phyloP scores from a whole-genome alignment of 2,329 filamentous ascomycete genomes.

The Colletotrichum caudatum region DNA sequence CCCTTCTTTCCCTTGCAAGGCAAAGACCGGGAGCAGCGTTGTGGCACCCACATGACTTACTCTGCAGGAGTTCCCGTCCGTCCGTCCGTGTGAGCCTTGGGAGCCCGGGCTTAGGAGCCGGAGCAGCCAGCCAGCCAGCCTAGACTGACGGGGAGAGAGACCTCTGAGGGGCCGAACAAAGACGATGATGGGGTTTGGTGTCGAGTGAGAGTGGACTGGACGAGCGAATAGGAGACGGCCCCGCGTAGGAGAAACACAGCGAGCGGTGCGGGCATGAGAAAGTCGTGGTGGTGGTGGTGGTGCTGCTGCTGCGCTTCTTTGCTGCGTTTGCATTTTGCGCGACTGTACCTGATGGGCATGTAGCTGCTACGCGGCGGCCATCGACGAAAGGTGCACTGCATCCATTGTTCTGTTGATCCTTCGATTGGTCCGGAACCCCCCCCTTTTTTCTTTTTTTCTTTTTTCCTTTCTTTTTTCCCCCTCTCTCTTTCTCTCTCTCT shows the following conservation, averaged over 20 bases:
- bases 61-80: background rate
- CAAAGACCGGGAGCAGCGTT: slow-evolving; percentile 12
- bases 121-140: background rate
- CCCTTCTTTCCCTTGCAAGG: slow-evolving; percentile 14
- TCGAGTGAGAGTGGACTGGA: background rate
- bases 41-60: background rate
- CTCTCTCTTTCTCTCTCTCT: too few species aligned
- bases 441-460: background rate
- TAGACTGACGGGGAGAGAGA: background rate
- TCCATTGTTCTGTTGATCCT: slow-evolving; percentile 30
- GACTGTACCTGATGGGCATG: slow-evolving; percentile 29
- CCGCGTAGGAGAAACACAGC: background rate
- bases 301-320: background rate
- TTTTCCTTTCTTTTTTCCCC: background rate
- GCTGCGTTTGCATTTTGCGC: slow-evolving; percentile 5
- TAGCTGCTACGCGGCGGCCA: slow-evolving; percentile 22
- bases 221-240: background rate
- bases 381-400: slow-evolving; percentile 29
- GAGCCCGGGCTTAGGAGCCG: slow-evolving; percentile 1
- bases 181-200: background rate
- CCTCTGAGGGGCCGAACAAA: background rate
- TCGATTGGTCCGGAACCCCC: background rate
- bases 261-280: background rate
- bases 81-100: slow-evolving; percentile 2
- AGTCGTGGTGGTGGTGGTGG: background rate